Base-by-base conservation (phyloP, 2,329 filamentous ascomycete genomes). In the Trichoderma sp. region DNA sequence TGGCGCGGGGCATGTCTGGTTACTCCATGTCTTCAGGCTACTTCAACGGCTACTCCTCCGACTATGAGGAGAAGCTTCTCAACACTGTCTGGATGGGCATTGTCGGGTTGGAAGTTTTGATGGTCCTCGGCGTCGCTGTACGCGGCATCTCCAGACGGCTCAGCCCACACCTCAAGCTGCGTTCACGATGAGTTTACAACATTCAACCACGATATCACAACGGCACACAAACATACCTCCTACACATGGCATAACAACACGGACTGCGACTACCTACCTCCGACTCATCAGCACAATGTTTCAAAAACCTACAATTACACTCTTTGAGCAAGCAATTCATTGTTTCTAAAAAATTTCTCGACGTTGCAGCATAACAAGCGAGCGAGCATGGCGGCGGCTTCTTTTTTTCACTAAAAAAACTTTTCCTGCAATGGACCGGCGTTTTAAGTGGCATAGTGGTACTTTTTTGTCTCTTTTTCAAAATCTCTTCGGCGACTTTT, bases 71-170 rank as follows among this genome's bases (percentile, higher is more conserved):
- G 71, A 76, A 78, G 65, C 79, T 85, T 39, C 78, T 86, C 61
- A 85, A 86, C 79, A 78, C 80, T 39, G 75, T 86, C 62, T 86
- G 85, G 83, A 80, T 86, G 62, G 81, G 82, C 53, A 80, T 86
- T n/a, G 76, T 86, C 53, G 80, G 80, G 20, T 74, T 86, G 43
- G 83, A 86, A 73, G 81, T 83, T 20, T 71, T 84, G 57, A 82
- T 86, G 79, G 81, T 86, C 4, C 71, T 84, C 34, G 79, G 80
- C 11, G 82, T 85, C 13, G 79, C 78, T 28, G 74, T 79, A 8
- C 77, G 78, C 69, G 77, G 76, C 67, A 73, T 79, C 50, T 71
- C 79, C 23, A 80, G 79, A 73, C 73, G 77, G 66, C 57, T 73
- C 32, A 68, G 62, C 68, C 61, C 71, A 20, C 68, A 73, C 30